Percentiles rank a stretch among this genome's conserved stretches.
phyloP scores from a whole-genome alignment of 1,284 basidiomycete species.

The Phaffia rhodozyma region DNA sequence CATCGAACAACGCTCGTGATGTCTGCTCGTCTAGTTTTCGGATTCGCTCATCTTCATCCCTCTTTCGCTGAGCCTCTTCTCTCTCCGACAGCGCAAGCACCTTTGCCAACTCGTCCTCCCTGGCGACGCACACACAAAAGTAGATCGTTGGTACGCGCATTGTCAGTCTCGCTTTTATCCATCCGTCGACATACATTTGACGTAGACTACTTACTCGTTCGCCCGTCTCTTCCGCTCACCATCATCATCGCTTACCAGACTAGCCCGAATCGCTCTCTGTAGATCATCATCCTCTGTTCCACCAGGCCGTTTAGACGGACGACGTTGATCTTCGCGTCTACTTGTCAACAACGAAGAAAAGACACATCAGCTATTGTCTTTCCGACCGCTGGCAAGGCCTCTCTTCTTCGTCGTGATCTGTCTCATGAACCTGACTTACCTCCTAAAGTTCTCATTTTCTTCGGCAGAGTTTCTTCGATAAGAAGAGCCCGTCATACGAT shows the following conservation, averaged over 20 bases:
- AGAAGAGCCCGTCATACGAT: slow-evolving; percentile 55
- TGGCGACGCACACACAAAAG: slow-evolving; percentile 20
- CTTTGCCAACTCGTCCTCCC: slow-evolving; percentile 62
- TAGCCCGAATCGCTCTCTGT: slow-evolving; percentile 64
- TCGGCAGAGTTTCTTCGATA: slow-evolving; percentile 23
- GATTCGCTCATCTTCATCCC: slow-evolving; percentile 61
- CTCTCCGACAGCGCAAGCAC: slow-evolving; percentile 76
- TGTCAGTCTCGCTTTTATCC: neutral
- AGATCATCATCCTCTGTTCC: slow-evolving; percentile 65
- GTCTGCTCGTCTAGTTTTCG: slow-evolving; percentile 62
- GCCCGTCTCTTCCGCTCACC: slow-evolving; percentile 59
- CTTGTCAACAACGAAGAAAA: neutral
- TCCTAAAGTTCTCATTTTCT: slow-evolving; percentile 43
- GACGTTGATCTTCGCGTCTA: slow-evolving; percentile 17
- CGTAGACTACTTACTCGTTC: slow-evolving; percentile 33
- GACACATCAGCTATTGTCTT: neutral
- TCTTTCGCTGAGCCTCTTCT: slow-evolving; percentile 62
- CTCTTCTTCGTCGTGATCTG: no score
- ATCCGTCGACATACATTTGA: slow-evolving; percentile 38
- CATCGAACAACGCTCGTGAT: slow-evolving; percentile 70
- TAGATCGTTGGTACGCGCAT: neutral
- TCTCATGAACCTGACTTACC: slow-evolving; percentile 25
- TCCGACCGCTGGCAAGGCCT: neutral
- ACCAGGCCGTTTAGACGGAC: slow-evolving; percentile 21
- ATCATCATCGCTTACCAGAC: slow-evolving; percentile 50